These are phyloP conservation scores for Pulveroboletus sp. DNA, from an alignment of 768 basidiomycete species.

Conservation along the genomic window DNA sequence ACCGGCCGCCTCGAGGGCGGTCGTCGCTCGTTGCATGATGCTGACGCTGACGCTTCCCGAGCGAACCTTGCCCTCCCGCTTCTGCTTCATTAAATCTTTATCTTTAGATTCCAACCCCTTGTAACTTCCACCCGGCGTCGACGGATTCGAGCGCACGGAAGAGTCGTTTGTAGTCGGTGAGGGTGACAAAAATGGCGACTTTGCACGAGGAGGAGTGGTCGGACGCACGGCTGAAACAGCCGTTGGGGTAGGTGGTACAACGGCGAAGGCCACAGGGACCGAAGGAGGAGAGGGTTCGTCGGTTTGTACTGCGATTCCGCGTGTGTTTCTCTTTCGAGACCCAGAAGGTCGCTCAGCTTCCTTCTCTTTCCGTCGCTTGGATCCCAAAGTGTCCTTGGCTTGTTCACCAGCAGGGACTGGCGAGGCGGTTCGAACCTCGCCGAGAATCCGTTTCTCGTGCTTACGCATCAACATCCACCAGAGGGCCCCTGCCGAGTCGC, in stretches of 20 bases:
- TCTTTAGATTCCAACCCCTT: constrained; percentile 50
- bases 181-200: constrained; percentile 55
- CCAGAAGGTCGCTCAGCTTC: constrained; percentile 18
- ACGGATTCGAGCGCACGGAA: constrained; percentile 56
- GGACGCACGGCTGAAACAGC: constrained; percentile 36
- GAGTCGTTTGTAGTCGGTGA: constrained; percentile 50
- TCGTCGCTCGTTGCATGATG: constrained; percentile 94
- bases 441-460: constrained; percentile 55
- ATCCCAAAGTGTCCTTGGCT: constrained; percentile 18
- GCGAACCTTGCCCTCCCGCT: constrained; percentile 57
- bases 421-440: constrained; percentile 28
- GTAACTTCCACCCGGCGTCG: constrained; percentile 61
- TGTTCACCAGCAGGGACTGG: constrained; percentile 19
- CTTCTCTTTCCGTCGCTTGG: constrained; percentile 31
- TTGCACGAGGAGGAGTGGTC: constrained; percentile 47
- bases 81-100: constrained; percentile 44
- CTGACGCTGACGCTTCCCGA: constrained; percentile 93
- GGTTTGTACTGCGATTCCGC: constrained; percentile 43
- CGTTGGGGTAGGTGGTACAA: constrained; percentile 79
- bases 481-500: constrained; percentile 83
- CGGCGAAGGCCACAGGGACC: constrained; percentile 56
- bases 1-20: constrained; percentile 81
- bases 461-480: constrained; percentile 97
- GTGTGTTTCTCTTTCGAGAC: constrained; percentile 25
- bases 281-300: constrained; percentile 33